A percentile compares a stretch with the other conserved stretches of the same genome.
phyloP scores from a whole-genome alignment of 768 basidiomycete species.

The Mycena sanguinolenta region DNA sequence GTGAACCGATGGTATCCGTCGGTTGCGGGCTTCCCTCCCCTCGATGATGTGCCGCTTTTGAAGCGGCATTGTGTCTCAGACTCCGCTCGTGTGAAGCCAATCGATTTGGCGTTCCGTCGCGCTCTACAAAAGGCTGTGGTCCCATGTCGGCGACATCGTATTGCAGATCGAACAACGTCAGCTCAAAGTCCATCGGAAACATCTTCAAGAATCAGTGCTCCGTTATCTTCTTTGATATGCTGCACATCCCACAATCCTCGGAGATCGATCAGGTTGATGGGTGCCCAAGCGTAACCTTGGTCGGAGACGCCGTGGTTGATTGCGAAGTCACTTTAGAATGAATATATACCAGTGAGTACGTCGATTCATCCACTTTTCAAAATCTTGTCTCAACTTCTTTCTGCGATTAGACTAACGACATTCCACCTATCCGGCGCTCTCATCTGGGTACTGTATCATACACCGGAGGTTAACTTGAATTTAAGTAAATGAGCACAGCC shows the following conservation, averaged over 20 bases:
- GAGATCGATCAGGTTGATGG: constrained; percentile 47
- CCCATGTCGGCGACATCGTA: constrained; percentile 52
- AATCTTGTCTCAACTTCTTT: too few species aligned
- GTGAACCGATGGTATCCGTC: too few species aligned
- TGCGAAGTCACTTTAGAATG: constrained; percentile 47
- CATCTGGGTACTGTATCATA: too few species aligned
- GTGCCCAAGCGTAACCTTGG: constrained; percentile 46
- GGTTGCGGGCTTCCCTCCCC: constrained; percentile 6
- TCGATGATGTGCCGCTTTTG: constrained; percentile 2
- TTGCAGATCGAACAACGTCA: constrained; percentile 43
- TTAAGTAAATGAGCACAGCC: too few species aligned
- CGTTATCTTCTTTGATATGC: constrained; percentile 51
- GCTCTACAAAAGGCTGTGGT: constrained; percentile 41
- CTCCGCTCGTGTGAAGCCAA: constrained; percentile 5
- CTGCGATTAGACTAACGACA: too few species aligned
- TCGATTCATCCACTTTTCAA: not conserved
- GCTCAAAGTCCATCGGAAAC: constrained; percentile 44
- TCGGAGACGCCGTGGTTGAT: too few species aligned
- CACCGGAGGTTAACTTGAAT: too few species aligned
- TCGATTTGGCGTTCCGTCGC: not conserved
- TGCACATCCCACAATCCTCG: constrained; percentile 48
- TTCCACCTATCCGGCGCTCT: too few species aligned
- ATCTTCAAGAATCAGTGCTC: constrained; percentile 40
- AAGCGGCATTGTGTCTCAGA: constrained; percentile 29
- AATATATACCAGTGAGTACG: constrained; percentile 52